Evolutionary conservation across 2,329 filamentous ascomycete genomes (phyloP).

Genomic region (Aspergillus sp.): DNA sequence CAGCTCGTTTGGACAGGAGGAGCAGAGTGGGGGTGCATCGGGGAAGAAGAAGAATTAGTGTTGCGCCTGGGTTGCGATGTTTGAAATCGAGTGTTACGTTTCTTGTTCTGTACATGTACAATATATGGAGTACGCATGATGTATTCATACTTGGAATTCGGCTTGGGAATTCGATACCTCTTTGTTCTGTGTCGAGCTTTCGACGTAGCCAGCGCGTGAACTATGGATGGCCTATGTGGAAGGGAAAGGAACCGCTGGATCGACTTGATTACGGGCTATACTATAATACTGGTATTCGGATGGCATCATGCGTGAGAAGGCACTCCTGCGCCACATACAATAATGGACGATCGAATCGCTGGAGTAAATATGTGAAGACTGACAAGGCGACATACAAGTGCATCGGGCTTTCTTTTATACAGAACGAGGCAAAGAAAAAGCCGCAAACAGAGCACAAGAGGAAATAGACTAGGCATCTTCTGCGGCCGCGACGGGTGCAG

Average conservation of each 20-base stretch:
- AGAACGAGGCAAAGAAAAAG: conserved; percentile 5
- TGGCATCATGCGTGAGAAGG: conserved; percentile 10
- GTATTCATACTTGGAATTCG: background rate
- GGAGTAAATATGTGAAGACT: background rate
- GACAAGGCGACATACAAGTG: conserved; percentile 1
- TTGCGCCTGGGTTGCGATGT: background rate
- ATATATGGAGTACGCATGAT: background rate
- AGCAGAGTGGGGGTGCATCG: conserved; percentile 28
- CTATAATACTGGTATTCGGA: conserved; percentile 1
- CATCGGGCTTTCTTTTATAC: conserved; percentile 12
- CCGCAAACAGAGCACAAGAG: background rate
- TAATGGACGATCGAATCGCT: conserved; percentile 3
- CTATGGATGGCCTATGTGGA: background rate
- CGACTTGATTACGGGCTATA: conserved; percentile 1
- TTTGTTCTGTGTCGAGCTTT: background rate
- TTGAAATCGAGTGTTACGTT: background rate
- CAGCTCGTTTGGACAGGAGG: conserved; percentile 47
- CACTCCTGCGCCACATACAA: conserved; percentile 12
- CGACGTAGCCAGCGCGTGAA: background rate
- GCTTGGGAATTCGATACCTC: background rate
- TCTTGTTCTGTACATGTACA: background rate
- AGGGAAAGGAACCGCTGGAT: background rate
- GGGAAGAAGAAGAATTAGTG: conserved; percentile 34
- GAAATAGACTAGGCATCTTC: conserved; percentile 10
- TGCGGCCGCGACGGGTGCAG: conserved; percentile 8